phyloP scores from a whole-genome alignment of 2,329 filamentous ascomycete species.

The Sarocladium kiliense region DNA sequence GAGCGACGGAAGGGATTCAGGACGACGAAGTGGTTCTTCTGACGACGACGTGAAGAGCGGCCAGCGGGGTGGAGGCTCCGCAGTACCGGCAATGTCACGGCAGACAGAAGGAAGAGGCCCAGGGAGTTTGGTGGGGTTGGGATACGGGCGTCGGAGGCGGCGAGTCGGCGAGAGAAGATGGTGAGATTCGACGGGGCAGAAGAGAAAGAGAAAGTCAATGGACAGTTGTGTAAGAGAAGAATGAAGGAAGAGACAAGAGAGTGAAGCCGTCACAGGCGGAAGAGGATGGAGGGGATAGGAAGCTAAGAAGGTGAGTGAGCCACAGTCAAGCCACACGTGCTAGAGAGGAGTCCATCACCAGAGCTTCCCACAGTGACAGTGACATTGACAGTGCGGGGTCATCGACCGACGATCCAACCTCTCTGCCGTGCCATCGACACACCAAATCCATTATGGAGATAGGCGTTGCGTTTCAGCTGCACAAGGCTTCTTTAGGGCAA shows the following conservation, averaged over 20 bases:
- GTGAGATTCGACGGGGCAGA: neutral
- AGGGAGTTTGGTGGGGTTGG: neutral
- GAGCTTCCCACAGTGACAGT: neutral
- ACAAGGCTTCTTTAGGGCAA: neutral
- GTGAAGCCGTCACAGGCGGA: slow-evolving; percentile 1
- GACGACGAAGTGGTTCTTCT: slow-evolving; percentile 9
- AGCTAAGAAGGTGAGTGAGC: slow-evolving; percentile 8
- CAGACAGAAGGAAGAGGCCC: neutral
- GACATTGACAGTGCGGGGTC: slow-evolving; percentile 1
- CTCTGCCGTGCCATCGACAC: neutral
- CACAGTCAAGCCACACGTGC: slow-evolving; percentile 8
- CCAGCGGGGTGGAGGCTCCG: slow-evolving; percentile 4
- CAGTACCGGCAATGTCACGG: slow-evolving; percentile 4
- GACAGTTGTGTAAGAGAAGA: neutral
- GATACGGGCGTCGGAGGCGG: neutral
- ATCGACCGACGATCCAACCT: neutral
- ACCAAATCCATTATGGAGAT: neutral
- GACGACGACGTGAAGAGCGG: slow-evolving; percentile 9
- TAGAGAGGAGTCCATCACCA: slow-evolving; percentile 1
- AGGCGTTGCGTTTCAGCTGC: neutral
- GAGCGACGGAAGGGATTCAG: slow-evolving; percentile 3
- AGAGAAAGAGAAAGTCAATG: neutral
- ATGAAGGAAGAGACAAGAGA: neutral
- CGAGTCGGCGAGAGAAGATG: neutral
- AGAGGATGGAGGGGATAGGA: neutral